Base-by-base conservation (phyloP, 805 yeast species). In the Lachancea quebecensis region DNA sequence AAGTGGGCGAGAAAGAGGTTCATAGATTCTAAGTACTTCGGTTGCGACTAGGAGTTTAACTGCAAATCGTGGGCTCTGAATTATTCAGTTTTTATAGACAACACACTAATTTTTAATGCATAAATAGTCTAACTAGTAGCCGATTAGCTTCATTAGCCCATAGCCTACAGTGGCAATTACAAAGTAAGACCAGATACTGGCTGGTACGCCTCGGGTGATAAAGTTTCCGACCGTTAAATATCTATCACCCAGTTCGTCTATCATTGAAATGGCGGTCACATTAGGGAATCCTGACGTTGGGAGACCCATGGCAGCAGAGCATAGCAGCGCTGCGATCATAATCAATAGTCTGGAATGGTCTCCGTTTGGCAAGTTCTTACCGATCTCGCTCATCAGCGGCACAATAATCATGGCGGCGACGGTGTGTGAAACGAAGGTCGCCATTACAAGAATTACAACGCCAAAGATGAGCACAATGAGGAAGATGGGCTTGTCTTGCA, bases 271-370 rank as follows among this genome's bases (percentile, higher is more conserved):
- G 0, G 98, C 99, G 0, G 98, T 89, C 31, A 93, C 96, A 57
- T 93, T 93, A 4, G 99, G 99, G 72, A 93, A 91, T 0, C 99
- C 98, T 2, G 95, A 85, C 0, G 98, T 93, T 27, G 99, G 98
- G 44, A 93, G 70, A 1, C 96, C 98, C 98, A 93, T 93, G 2
- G 98, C 99, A 32, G 85, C 82, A 0, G 98, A 91, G 57, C 97
- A 87, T 50, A 93, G 69, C 44, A 79, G 58, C 0, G 82, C 78
- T 3, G 80, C 66, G 4, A 71, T 65, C 81, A 79, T 75, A 39
- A 93, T 83, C 54, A 93, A 69, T 38, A 91, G 60, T 51, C 89
- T 75, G 31, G 98, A 95, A 65, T 87, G 97, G 14, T 95, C 93
- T 28, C 78, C 79, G 16, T 72, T 69, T 4, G 81, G 78, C 62